Conservation (phyloP, 2,329 filamentous ascomycete species). For the Botrytis tulipae region DNA sequence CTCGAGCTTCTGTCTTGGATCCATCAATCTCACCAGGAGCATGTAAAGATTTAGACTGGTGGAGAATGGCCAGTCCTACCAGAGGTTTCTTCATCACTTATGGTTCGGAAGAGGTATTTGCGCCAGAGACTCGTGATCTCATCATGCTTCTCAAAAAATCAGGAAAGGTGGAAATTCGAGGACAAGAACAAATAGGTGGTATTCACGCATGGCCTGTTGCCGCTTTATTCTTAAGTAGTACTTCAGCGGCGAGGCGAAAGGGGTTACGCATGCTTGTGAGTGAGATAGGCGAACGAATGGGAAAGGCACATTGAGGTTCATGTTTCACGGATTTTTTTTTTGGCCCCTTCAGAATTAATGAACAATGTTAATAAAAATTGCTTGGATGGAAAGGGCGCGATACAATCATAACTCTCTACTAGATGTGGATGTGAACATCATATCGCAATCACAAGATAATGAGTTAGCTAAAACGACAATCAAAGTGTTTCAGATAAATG, state of each 20-base stretch:
- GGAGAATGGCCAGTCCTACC: conserved; percentile 64
- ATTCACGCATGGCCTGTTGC: conserved; percentile 85
- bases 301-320: background rate
- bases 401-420: background rate
- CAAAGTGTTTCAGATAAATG: background rate
- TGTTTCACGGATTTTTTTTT: background rate
- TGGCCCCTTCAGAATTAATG: background rate
- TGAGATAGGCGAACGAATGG: conserved; percentile 19
- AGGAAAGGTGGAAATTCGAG: conserved; percentile 43
- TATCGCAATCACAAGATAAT: too few species aligned
- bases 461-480: background rate
- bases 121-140: conserved; percentile 64
- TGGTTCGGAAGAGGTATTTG: conserved; percentile 76
- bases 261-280: conserved; percentile 44
- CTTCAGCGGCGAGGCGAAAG: conserved; percentile 49
- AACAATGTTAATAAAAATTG: background rate
- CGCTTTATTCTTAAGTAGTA: conserved; percentile 52
- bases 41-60: conserved; percentile 64
- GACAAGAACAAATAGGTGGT: conserved; percentile 57
- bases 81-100: conserved; percentile 69
- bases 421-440: background rate
- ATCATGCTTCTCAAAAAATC: conserved; percentile 54
- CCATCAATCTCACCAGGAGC: conserved; percentile 67
- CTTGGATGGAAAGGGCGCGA: background rate
- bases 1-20: conserved; percentile 49